These are phyloP conservation scores for Cochliopodium minus DNA, from an alignment of 208 protist genomes.

Conservation along the genomic window DNA sequence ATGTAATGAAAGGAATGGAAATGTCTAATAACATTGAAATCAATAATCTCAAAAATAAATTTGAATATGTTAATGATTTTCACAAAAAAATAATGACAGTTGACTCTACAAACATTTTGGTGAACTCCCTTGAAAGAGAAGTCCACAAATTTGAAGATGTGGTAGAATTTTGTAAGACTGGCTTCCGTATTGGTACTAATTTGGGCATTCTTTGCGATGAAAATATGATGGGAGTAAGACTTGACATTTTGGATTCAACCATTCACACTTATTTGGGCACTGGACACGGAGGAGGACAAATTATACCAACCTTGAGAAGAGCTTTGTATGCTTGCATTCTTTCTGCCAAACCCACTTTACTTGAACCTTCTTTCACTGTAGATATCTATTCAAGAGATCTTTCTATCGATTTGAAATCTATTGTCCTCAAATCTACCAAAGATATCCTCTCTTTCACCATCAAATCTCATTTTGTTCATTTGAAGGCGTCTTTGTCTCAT, in stretches of 20 bases:
- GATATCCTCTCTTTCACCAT: constrained; percentile 79
- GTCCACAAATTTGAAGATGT: constrained; percentile 94
- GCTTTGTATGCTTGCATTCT: constrained; percentile 78
- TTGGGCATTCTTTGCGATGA: constrained; percentile 88
- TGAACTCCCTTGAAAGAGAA: constrained; percentile 57
- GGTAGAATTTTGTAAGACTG: constrained; percentile 82
- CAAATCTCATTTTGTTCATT: constrained; percentile 85
- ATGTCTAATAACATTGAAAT: constrained; percentile 79
- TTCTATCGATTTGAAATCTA: too few species aligned
- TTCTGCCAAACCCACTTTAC: constrained; percentile 64
- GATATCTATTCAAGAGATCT: constrained; percentile 84
- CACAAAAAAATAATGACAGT: constrained; percentile 91
- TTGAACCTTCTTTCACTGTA: constrained; percentile 91
- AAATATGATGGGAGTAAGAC: constrained; percentile 79
- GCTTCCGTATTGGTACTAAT: constrained; percentile 79
- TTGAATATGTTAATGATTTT: constrained; percentile 77
- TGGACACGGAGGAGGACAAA: constrained; percentile 90
- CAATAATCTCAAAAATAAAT: constrained; percentile 45
- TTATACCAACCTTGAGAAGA: constrained; percentile 82
- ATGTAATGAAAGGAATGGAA: constrained; percentile 35
- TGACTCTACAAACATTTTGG: constrained; percentile 63
- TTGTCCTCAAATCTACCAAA: constrained; percentile 89
- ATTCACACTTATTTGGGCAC: constrained; percentile 95
- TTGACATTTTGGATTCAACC: constrained; percentile 86
- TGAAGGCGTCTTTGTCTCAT: too few species aligned